Evolutionary conservation across 1,284 basidiomycete genomes (phyloP).

Genomic region (Retiboletus fuscus): DNA sequence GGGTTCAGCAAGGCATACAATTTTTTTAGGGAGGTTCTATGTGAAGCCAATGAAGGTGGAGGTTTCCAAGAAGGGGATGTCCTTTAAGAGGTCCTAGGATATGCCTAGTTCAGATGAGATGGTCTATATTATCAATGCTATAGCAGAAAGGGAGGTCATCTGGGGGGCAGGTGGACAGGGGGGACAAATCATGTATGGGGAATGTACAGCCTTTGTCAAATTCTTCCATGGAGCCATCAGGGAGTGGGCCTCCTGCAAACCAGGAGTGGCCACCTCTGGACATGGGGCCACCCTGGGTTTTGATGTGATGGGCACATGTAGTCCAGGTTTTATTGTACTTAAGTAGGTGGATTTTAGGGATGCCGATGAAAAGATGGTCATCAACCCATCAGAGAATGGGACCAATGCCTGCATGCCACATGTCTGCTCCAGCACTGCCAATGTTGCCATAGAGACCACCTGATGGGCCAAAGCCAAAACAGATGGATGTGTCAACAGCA

Average conservation of each 20-base stretch:
- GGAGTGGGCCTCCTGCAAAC: background rate
- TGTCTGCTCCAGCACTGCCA: conserved; percentile 46
- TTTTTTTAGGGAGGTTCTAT: conserved; percentile 25
- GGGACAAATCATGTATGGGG: background rate
- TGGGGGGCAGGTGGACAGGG: background rate
- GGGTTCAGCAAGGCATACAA: too few species aligned
- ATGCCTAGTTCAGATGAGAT: too few species aligned
- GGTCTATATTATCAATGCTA: too few species aligned
- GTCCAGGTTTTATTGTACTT: background rate
- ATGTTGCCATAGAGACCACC: conserved; percentile 49
- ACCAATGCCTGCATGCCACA: conserved; percentile 45
- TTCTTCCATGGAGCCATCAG: background rate
- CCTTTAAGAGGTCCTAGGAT: conserved; percentile 43
- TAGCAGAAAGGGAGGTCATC: too few species aligned
- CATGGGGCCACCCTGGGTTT: too few species aligned
- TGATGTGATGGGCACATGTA: too few species aligned
- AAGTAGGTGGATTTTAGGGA: conserved; percentile 6
- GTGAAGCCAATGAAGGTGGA: conserved; percentile 37
- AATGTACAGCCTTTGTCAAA: background rate
- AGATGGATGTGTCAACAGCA: conserved; percentile 3
- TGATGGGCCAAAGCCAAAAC: conserved; percentile 33
- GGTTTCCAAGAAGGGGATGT: conserved; percentile 34
- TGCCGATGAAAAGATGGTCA: conserved; percentile 53
- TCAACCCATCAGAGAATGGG: conserved; percentile 57
- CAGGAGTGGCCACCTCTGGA: background rate